Conservation (phyloP, 2,329 filamentous ascomycete genomes). For the Phialophora verrucosa region DNA sequence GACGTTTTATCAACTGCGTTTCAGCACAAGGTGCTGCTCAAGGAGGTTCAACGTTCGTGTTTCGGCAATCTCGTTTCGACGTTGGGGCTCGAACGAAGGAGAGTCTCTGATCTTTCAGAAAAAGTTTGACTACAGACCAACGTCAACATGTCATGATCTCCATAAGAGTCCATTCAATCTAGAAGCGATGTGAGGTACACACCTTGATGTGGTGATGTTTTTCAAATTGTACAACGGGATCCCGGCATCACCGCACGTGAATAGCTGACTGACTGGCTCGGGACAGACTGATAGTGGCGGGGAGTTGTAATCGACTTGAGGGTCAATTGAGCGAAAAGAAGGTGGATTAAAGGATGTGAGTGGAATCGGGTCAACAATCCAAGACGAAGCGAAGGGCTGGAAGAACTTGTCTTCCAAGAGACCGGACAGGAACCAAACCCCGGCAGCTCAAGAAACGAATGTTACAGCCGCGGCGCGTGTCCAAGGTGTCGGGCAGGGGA, state of each 20-base stretch:
- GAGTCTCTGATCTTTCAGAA: slow-evolving; percentile 3
- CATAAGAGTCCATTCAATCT: neutral
- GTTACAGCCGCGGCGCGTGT: slow-evolving; percentile 31
- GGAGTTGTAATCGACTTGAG: neutral
- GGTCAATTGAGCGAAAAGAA: slow-evolving; percentile 24
- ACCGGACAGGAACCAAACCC: slow-evolving; percentile 14
- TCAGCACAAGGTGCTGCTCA: slow-evolving; percentile 7
- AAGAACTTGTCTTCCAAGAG: slow-evolving; percentile 15
- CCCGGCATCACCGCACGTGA: slow-evolving; percentile 22
- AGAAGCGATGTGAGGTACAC: slow-evolving; percentile 5
- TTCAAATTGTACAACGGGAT: slow-evolving; percentile 15
- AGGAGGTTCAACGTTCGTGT: neutral
- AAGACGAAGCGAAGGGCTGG: slow-evolving; percentile 30
- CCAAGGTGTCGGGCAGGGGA: slow-evolving; percentile 14
- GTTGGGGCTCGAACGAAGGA: slow-evolving; percentile 19
- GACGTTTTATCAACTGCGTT: slow-evolving; percentile 27
- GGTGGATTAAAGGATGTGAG: slow-evolving; percentile 22
- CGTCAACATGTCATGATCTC: slow-evolving; percentile 13
- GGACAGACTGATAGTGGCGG: neutral
- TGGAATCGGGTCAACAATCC: slow-evolving; percentile 19
- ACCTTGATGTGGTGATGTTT: slow-evolving; percentile 17
- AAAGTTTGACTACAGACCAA: neutral
- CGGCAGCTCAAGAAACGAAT: slow-evolving; percentile 34
- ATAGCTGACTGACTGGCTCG: neutral
- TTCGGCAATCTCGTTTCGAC: slow-evolving; percentile 14